Evolutionary conservation across 148 eudicot species (phyloP).

Genomic region (Limonium bicolor): DNA sequence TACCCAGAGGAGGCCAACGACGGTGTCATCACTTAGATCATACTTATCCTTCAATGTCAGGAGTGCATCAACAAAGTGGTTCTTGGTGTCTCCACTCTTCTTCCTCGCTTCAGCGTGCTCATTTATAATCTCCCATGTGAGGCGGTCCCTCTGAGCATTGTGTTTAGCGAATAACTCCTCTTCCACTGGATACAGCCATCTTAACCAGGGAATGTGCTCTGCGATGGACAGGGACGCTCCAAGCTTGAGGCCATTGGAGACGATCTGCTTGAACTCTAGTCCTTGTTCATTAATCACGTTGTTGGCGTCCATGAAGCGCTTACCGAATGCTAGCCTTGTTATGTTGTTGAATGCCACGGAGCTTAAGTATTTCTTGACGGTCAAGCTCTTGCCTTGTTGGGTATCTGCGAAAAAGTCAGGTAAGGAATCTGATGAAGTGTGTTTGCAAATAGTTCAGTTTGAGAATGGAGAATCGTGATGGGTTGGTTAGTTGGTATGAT

Average conservation of each 20-base stretch:
- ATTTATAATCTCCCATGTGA: conserved; percentile 60
- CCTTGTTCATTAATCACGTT: conserved; percentile 64
- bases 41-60: conserved; percentile 51
- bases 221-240: conserved; percentile 36
- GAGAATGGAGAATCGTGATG: no score
- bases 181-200: conserved; percentile 53
- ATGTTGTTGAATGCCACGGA: conserved; percentile 28
- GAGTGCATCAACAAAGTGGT: conserved; percentile 78
- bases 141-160: conserved; percentile 30
- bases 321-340: conserved; percentile 29
- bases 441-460: no score
- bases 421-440: no score
- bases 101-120: conserved; percentile 43
- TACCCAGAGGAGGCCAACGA: conserved; percentile 81
- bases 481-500: no score
- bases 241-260: conserved; percentile 30
- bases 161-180: conserved; percentile 41
- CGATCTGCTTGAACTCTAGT: conserved; percentile 55
- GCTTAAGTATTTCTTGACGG: conserved; percentile 17
- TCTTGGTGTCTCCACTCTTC: conserved; percentile 33
- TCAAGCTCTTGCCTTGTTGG: conserved; percentile 15
- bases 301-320: conserved; percentile 35
- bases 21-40: conserved; percentile 70
- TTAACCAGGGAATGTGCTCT: conserved; percentile 57
- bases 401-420: conserved; percentile 21